These are phyloP conservation scores for Cicer yamashitae DNA, from an alignment of 306 rosid species.

Conservation along the genomic window DNA sequence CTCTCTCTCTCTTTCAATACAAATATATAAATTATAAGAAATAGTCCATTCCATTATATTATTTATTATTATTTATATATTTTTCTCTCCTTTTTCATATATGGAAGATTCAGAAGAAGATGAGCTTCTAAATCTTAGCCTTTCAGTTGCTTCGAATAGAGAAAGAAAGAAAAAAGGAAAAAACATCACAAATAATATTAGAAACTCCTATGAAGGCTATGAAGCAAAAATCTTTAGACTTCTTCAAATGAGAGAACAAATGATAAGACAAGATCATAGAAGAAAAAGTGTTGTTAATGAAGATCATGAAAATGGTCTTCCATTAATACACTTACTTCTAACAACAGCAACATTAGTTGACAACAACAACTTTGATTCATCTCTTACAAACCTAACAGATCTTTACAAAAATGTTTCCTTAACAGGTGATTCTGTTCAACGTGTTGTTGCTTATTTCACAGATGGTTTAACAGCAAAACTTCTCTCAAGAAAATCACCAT, in stretches of 20 bases:
- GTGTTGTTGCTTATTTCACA: constrained; percentile 70
- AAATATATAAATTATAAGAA: too few relatives aligned
- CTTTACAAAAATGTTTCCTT: constrained; percentile 61
- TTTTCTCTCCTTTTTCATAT: constrained; percentile 12
- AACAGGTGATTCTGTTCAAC: constrained; percentile 66
- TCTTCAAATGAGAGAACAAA: constrained; percentile 75
- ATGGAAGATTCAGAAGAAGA: constrained; percentile 74
- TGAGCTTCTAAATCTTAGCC: constrained; percentile 78
- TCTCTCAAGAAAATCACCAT: constrained; percentile 67
- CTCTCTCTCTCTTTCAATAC: background rate
- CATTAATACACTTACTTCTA: constrained; percentile 67
- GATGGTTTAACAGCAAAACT: constrained; percentile 69
- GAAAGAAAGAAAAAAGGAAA: constrained; percentile 64
- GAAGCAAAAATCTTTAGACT: constrained; percentile 72
- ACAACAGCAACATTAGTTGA: constrained; percentile 60
- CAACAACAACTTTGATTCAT: constrained; percentile 49
- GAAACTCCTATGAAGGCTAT: constrained; percentile 53
- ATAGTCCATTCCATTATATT: too few relatives aligned
- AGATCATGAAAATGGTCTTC: constrained; percentile 57
- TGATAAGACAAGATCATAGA: constrained; percentile 58
- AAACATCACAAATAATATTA: background rate
- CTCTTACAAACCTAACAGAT: constrained; percentile 58
- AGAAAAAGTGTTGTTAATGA: constrained; percentile 39
- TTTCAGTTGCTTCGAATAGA: constrained; percentile 56
- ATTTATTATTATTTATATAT: background rate